phyloP scores from a whole-genome alignment of 2,329 filamentous ascomycete genomes.

The Pezicula rhizophila region DNA sequence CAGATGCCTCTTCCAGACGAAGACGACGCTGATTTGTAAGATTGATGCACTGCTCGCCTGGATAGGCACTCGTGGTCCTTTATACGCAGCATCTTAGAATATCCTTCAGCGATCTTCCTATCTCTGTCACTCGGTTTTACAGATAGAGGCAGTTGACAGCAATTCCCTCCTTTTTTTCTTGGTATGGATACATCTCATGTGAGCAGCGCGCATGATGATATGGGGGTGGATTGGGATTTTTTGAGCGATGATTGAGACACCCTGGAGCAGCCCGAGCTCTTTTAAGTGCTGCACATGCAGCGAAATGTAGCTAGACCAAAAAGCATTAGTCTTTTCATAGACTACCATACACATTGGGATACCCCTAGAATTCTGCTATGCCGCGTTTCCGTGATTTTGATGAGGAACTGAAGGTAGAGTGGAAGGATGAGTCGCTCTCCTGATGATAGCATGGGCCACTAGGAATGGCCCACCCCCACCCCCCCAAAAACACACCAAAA shows the following conservation, averaged over 20 bases:
- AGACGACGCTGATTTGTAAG: slow-evolving; percentile 64
- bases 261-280: slow-evolving; percentile 16
- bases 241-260: slow-evolving; percentile 23
- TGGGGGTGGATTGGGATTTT: slow-evolving; percentile 16
- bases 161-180: slow-evolving; percentile 18
- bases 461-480: too few relatives aligned
- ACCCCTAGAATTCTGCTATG: neutral
- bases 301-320: slow-evolving; percentile 27
- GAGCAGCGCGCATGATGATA: slow-evolving; percentile 16
- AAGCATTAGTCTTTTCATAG: slow-evolving; percentile 19
- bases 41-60: slow-evolving; percentile 7
- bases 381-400: neutral
- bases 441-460: too few relatives aligned
- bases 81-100: slow-evolving; percentile 28
- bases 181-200: slow-evolving; percentile 20
- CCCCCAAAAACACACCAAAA: too few relatives aligned
- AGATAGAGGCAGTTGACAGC: slow-evolving; percentile 24
- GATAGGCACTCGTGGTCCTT: slow-evolving; percentile 13
- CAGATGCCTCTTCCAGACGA: slow-evolving; percentile 87
- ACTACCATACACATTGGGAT: neutral
- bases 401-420: too few relatives aligned
- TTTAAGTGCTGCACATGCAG: slow-evolving; percentile 18
- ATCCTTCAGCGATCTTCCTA: slow-evolving; percentile 27
- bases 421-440: too few relatives aligned
- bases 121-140: slow-evolving; percentile 22